phyloP scores from a whole-genome alignment of 1,139 yeast species.

The Trichomonascaceae sp. region DNA sequence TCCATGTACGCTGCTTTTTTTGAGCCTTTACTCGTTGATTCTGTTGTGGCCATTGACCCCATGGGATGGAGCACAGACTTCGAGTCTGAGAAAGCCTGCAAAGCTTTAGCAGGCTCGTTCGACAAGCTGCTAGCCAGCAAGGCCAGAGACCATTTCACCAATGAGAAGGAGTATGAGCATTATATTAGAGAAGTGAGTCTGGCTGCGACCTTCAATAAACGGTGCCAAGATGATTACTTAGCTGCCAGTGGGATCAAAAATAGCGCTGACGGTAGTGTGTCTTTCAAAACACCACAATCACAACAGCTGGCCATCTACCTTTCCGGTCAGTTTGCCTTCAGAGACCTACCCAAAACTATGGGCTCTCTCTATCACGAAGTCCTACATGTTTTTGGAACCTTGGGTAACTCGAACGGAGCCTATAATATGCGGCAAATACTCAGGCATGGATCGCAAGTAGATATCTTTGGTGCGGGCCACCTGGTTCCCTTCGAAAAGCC shows the following conservation, averaged over 20 bases:
- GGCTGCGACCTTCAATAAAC: slow-evolving; percentile 34
- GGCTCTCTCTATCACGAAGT: slow-evolving; percentile 33
- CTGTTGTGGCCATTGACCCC: slow-evolving; percentile 48
- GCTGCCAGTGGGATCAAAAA: slow-evolving; percentile 23
- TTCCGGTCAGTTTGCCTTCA: slow-evolving; percentile 27
- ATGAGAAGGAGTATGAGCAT: slow-evolving; percentile 28
- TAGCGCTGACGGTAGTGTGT: slow-evolving; percentile 22
- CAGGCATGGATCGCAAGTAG: slow-evolving; percentile 23
- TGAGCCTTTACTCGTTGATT: slow-evolving; percentile 43
- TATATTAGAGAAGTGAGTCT: slow-evolving; percentile 36
- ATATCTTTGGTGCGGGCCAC: slow-evolving; percentile 39
- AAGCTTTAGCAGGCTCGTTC: slow-evolving; percentile 1
- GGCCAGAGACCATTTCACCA: slow-evolving; percentile 19
- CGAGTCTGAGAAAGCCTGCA: slow-evolving; percentile 1
- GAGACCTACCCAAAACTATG: slow-evolving; percentile 19
- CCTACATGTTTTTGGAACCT: slow-evolving; percentile 35
- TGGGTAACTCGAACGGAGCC: slow-evolving; percentile 3
- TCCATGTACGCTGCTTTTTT: slow-evolving; percentile 37
- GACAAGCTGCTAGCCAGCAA: slow-evolving; percentile 1
- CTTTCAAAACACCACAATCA: slow-evolving; percentile 30
- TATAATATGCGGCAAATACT: slow-evolving; percentile 19
- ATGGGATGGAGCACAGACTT: slow-evolving; percentile 28
- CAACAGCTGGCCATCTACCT: slow-evolving; percentile 42
- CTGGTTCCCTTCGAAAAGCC: slow-evolving; percentile 41
- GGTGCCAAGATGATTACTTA: slow-evolving; percentile 33